phyloP scores from a whole-genome alignment of 2,329 filamentous ascomycete species.

The Beauveria caledonica region DNA sequence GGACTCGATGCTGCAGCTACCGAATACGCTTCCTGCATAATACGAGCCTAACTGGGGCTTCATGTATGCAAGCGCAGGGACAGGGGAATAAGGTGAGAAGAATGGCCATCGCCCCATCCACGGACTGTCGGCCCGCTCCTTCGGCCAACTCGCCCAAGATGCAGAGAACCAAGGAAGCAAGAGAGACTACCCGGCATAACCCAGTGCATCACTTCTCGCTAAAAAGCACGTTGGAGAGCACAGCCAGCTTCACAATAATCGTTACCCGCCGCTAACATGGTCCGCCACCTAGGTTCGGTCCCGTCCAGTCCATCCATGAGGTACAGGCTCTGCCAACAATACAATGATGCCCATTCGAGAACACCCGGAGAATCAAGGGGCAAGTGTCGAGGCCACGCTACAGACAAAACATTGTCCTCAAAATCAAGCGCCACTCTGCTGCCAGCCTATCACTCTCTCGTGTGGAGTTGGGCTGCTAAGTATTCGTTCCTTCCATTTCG shows the following conservation, averaged over 20 bases:
- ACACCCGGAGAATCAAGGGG: background rate
- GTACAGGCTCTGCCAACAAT: background rate
- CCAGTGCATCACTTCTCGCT: background rate
- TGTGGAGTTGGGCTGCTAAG: background rate
- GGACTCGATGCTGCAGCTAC: background rate
- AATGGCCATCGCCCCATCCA: background rate
- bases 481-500: background rate
- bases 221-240: background rate
- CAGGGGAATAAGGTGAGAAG: background rate
- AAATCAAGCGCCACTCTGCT: background rate
- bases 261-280: background rate
- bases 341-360: background rate
- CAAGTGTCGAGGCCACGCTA: background rate
- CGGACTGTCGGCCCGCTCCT: background rate
- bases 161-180: background rate
- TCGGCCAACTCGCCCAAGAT: background rate
- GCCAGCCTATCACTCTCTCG: background rate
- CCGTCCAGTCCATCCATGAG: background rate
- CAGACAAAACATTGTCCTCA: background rate
- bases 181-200: background rate
- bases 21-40: background rate
- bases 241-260: no score
- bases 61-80: background rate
- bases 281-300: background rate
- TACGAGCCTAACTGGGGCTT: background rate